Evolutionary conservation across 2,329 filamentous ascomycete genomes (phyloP).

Genomic region (Xylariaceae sp.): DNA sequence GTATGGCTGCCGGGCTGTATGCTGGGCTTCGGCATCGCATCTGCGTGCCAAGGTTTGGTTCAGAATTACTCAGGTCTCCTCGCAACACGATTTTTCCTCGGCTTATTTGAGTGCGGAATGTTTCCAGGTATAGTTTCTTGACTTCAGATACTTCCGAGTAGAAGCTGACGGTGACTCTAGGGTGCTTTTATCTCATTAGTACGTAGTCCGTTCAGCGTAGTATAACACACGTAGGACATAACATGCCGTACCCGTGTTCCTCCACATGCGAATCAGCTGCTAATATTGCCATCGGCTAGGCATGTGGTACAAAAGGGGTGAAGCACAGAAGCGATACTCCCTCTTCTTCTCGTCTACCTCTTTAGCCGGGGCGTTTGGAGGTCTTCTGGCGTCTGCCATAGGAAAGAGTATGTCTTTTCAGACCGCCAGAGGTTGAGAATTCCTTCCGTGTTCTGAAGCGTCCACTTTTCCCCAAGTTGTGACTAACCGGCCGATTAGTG

Average conservation of each 20-base stretch:
- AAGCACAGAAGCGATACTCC: conserved; percentile 88
- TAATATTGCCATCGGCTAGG: conserved; percentile 41
- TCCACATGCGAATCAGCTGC: conserved; percentile 1
- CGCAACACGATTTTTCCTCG: conserved; percentile 82
- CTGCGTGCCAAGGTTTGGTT: conserved; percentile 75
- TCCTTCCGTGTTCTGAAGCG: no score
- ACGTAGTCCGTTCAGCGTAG: conserved; percentile 63
- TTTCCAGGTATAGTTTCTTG: conserved; percentile 29
- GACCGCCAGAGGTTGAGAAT: background rate
- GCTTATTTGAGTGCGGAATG: conserved; percentile 74
- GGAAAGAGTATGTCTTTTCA: conserved; percentile 63
- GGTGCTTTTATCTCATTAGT: conserved; percentile 66
- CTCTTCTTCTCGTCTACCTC: conserved; percentile 91
- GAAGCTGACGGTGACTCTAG: conserved; percentile 49
- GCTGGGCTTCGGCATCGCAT: conserved; percentile 79
- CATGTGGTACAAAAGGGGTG: conserved; percentile 87
- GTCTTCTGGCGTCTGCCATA: conserved; percentile 81
- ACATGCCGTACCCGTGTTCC: background rate
- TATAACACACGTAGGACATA: conserved; percentile 27
- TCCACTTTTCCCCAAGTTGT: background rate
- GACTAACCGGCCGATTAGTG: conserved; percentile 48
- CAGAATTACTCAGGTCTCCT: conserved; percentile 77
- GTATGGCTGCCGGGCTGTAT: conserved; percentile 74
- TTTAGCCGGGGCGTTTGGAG: conserved; percentile 81
- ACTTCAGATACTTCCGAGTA: background rate